Conservation (phyloP, 208 protist species). For the Leishmania major region DNA sequence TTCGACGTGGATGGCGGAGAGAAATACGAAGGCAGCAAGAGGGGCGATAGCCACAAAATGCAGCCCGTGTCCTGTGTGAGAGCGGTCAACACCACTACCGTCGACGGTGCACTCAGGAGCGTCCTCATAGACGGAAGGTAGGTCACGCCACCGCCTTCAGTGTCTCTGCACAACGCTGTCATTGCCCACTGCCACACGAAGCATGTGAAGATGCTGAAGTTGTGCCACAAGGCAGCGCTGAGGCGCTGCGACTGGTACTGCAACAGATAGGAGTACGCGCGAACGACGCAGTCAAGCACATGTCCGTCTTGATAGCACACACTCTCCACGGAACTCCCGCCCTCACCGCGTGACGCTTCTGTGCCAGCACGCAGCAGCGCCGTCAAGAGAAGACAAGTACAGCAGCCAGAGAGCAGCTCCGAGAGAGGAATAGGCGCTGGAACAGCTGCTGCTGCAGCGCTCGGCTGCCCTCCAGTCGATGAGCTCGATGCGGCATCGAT, state of each 20-base stretch:
- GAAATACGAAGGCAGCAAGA: neutral
- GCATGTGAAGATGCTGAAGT: slow-evolving; percentile 3
- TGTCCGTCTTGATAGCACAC: neutral
- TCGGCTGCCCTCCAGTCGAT: neutral
- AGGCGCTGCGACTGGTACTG: slow-evolving; percentile 32
- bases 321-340: neutral
- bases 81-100: neutral
- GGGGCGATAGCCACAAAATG: slow-evolving; percentile 23
- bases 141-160: neutral
- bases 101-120: neutral
- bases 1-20: neutral
- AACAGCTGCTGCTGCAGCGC: neutral
- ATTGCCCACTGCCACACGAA: slow-evolving; percentile 6
- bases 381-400: slow-evolving; percentile 2
- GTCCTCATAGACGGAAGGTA: neutral
- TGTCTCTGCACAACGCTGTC: neutral
- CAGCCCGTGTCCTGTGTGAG: slow-evolving; percentile 20
- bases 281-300: neutral
- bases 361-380: neutral
- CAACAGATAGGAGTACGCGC: slow-evolving; percentile 19
- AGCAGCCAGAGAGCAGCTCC: slow-evolving; percentile 5
- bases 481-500: neutral
- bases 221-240: slow-evolving; percentile 17
- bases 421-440: neutral
- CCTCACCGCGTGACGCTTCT: neutral